These are phyloP conservation scores for Ceratocystis variospora DNA, from an alignment of 2,329 filamentous ascomycete genomes.

Conservation along the genomic window DNA sequence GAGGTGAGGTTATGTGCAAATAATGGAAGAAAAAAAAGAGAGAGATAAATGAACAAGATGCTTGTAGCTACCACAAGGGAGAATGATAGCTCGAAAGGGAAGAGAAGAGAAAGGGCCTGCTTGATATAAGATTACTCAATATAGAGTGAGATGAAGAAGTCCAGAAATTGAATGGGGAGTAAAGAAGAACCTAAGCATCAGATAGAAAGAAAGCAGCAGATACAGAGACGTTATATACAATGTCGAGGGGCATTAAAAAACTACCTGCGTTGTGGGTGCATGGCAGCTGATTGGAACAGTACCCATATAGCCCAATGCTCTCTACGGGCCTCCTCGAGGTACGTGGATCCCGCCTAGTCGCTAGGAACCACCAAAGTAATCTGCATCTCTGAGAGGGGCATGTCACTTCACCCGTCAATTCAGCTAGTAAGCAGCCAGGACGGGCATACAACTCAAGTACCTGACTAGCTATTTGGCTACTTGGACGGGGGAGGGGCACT, in stretches of 20 bases:
- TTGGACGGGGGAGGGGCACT: neutral
- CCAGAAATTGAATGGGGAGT: neutral
- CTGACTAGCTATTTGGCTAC: neutral
- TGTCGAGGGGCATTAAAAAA: too few species aligned
- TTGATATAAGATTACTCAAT: constrained; percentile 3
- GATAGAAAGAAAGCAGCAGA: neutral
- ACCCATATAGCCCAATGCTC: neutral
- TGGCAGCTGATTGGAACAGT: neutral
- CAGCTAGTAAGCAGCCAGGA: constrained; percentile 1
- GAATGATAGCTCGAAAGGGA: neutral
- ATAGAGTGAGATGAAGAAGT: neutral
- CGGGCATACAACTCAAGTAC: neutral
- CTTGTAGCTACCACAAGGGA: neutral
- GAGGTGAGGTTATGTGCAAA: neutral
- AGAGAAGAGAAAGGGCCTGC: neutral
- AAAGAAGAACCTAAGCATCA: neutral
- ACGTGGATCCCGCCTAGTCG: neutral
- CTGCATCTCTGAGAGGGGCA: neutral
- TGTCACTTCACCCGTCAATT: neutral
- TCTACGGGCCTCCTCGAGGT: neutral
- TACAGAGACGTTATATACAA: neutral
- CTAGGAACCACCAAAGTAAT: neutral
- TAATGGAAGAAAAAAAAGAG: neutral
- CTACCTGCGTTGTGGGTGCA: neutral
- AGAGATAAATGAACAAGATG: neutral